Base-by-base conservation (phyloP, 2,329 filamentous ascomycete genomes). In the Zymoseptoria brevis region DNA sequence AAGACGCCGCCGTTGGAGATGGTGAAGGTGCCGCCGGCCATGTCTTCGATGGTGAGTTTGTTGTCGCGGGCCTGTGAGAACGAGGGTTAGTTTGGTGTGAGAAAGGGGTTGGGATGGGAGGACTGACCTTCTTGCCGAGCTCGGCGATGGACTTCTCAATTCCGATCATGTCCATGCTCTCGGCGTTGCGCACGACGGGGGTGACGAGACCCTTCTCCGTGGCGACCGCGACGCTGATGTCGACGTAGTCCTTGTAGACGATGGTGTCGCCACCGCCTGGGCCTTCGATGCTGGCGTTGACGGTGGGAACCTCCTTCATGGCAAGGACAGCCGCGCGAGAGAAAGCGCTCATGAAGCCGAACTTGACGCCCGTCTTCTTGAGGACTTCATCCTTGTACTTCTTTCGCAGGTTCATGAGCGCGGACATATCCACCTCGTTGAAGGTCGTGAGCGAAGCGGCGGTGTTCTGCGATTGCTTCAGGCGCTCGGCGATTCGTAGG, bases 291-390 rank as follows among this genome's bases (percentile, higher is more conserved):
- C 92, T 96, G 21, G 93, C 94, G 71, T 99, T 99, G 69, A 97
- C 90, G 1, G 87, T 87, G 11, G 92, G 94, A n/a, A 97, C 80
- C 65, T 97, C 92, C 71, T 88, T 89, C 89, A 96, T 96, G 60
- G 94, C 94, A 61, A 97, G 80, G 51, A 96, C 86, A 68, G 85
- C 89, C 53, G 94, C 94, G 64, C 88, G 89, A 3, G 93, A 89
- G 77, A 99, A 99, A 58, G 93, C 93, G 74, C 91, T 94, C 93
- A 99, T 97, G 81, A 97, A 99, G n/a, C 94, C 94, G 57, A 99
- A 87, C 81, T 97, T 99, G 60, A 97, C 88, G 51, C 92, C 93
- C 8, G 90, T 94, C 81, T 93, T 96, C 83, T 97, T 96, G 59
- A 97, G 80, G 21, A 96, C 80, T 60, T 96, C 92, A 61, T 97